These are phyloP conservation scores for Leccinum barrowsii DNA, from an alignment of 768 basidiomycete species.

Conservation along the genomic window DNA sequence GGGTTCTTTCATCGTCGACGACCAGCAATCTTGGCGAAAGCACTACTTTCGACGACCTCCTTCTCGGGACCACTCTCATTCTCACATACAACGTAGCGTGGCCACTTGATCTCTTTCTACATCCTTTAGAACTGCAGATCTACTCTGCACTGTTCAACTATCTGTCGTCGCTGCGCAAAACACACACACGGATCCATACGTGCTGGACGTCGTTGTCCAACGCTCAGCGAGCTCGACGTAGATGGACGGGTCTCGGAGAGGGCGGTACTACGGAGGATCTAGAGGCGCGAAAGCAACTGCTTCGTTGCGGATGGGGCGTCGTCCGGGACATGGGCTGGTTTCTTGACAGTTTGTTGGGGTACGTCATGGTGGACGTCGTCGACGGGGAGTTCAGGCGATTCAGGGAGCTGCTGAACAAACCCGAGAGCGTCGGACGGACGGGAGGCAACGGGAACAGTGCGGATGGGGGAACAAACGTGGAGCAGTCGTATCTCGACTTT, in stretches of 20 bases:
- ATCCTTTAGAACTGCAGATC: slow-evolving; percentile 64
- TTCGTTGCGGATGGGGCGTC: slow-evolving; percentile 83
- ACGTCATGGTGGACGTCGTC: slow-evolving; percentile 88
- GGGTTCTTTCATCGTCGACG: slow-evolving; percentile 40
- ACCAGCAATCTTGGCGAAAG: slow-evolving; percentile 35
- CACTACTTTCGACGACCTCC: slow-evolving; percentile 63
- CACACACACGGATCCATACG: slow-evolving; percentile 72
- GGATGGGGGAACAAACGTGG: slow-evolving; percentile 23
- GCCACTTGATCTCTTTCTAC: slow-evolving; percentile 89
- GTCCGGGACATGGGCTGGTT: slow-evolving; percentile 92
- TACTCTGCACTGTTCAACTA: slow-evolving; percentile 81
- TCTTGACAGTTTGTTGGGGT: slow-evolving; percentile 75
- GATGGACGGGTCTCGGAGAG: slow-evolving; percentile 86
- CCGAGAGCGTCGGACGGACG: slow-evolving; percentile 16
- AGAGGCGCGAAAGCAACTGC: slow-evolving; percentile 56
- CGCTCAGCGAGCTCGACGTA: slow-evolving; percentile 75
- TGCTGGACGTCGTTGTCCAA: slow-evolving; percentile 88
- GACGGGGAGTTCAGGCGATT: slow-evolving; percentile 78
- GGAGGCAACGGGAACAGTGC: slow-evolving; percentile 6
- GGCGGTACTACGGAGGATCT: slow-evolving; percentile 77
- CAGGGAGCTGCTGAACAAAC: slow-evolving; percentile 50
- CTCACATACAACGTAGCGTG: slow-evolving; percentile 73
- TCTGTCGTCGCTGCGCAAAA: slow-evolving; percentile 79
- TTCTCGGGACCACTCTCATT: slow-evolving; percentile 75
- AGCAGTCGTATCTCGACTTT: slow-evolving; percentile 62